Evolutionary conservation across 2,329 filamentous ascomycete species (phyloP).

Genomic region (Gaeumannomyces tritici): DNA sequence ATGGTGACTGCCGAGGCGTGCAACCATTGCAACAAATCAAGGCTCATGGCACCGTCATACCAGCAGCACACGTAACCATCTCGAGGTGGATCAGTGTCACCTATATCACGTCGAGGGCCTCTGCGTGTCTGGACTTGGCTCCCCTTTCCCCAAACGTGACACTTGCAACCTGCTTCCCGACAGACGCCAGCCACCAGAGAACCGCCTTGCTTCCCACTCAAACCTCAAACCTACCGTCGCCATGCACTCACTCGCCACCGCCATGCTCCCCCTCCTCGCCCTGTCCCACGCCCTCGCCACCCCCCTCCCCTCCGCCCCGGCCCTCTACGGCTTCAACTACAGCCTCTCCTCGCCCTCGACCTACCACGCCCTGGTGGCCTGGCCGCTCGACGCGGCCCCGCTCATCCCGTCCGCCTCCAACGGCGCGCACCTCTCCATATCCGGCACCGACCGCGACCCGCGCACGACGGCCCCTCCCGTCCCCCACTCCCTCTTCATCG

Average conservation of each 20-base stretch:
- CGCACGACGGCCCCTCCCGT: no score
- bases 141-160: no score
- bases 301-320: no score
- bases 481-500: background rate
- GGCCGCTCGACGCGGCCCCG: background rate
- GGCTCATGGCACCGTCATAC: background rate
- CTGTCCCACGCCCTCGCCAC: no score
- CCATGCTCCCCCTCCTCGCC: background rate
- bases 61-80: background rate
- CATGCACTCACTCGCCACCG: no score
- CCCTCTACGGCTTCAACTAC: background rate
- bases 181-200: no score
- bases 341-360: background rate
- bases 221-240: no score
- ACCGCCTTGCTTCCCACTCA: no score
- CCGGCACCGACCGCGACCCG: background rate
- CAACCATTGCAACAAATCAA: background rate
- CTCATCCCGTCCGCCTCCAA: background rate
- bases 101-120: no score
- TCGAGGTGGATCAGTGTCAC: background rate
- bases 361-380: background rate
- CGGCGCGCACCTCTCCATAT: background rate
- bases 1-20: background rate
- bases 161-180: no score
- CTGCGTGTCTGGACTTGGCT: no score